Evolutionary conservation across 306 rosid genomes (phyloP), one percentile per base, ranked within the genome.

Genomic region (Trifolium pratense): DNA sequence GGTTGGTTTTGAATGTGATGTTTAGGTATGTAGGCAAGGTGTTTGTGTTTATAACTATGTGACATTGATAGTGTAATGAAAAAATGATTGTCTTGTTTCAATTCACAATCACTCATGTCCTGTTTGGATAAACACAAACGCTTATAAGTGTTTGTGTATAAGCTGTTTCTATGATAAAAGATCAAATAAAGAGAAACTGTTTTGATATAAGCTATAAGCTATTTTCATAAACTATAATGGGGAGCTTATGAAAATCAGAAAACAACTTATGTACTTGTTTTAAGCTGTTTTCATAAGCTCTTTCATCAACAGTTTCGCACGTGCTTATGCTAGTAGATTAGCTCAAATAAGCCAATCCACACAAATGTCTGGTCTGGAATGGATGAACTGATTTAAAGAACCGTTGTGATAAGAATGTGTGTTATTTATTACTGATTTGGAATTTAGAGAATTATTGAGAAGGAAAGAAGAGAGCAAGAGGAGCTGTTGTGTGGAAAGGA

Each of bases 11-110:
- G 4, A 69, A 43, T 49, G n/a, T 62, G 29, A 1, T 3, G 7
- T 31, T 64, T 46, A 0, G 39, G 36, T 66, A 25, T 60, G 85
- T 52, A 39, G 26, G 48, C 71, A 71, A 71, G 71, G 63, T 72
- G 79, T 66, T 81, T 81, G 82, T 13, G 21, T 72, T 73, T 72
- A 59, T 2, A 0, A 46, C 70, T 74, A 4, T 32, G 2, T 61
- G 70, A 46, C 9, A 17, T 36, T 63, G 68, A 34, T 17, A 36
- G 48, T 66, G 72, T 29, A 29, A 29, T 29, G 32, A 29, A 0
- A 0, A 7, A 25, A 75, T 51, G 14, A 29, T 52, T 51, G 42
- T 25, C 31, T 52, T 51, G 42, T 56, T 71, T 21, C 65, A 48
- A 18, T 20, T 45, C 14, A 34, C 52, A 46, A 23, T 39, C 58